Conservation (phyloP, 495 filamentous ascomycete genomes). For the Xylaria grammica region DNA sequence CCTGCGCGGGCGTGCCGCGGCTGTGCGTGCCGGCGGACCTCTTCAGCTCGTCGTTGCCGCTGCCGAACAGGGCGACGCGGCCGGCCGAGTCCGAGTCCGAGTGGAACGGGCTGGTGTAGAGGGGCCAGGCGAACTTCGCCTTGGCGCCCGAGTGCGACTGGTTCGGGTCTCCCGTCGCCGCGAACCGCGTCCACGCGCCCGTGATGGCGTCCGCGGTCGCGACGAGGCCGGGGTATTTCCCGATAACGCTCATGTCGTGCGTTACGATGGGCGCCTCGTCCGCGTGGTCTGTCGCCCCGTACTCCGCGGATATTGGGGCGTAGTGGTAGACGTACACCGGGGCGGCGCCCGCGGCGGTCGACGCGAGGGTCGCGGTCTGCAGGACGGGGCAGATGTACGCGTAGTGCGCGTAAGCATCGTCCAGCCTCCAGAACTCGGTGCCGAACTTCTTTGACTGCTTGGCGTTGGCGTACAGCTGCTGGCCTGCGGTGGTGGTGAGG, state of each 20-base stretch:
- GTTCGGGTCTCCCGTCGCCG: conserved; percentile 58
- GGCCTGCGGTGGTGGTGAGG: conserved; percentile 40
- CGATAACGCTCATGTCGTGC: conserved; percentile 51
- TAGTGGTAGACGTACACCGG: conserved; percentile 65
- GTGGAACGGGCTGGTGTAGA: conserved; percentile 31
- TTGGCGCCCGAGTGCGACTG: conserved; percentile 31
- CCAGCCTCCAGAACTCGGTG: conserved; percentile 61
- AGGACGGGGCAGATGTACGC: conserved; percentile 70
- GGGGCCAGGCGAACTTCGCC: conserved; percentile 32
- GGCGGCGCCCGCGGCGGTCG: conserved; percentile 32
- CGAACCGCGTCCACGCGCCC: conserved; percentile 63
- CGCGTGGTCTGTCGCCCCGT: conserved; percentile 62
- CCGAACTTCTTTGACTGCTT: conserved; percentile 50
- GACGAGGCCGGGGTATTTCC: conserved; percentile 48
- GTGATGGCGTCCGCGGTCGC: conserved; percentile 59
- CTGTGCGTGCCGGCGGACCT: conserved; percentile 42
- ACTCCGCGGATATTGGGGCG: conserved; percentile 53
- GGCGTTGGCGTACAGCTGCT: conserved; percentile 25
- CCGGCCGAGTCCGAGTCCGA: conserved; percentile 33
- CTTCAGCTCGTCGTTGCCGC: conserved; percentile 64
- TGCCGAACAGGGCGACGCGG: conserved; percentile 60
- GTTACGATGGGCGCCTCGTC: conserved; percentile 64
- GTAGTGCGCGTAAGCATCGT: conserved; percentile 69
- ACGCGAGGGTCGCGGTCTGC: conserved; percentile 61
- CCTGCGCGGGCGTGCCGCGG: conserved; percentile 50